Percentiles rank a stretch among this genome's conserved stretches.
Evolutionary conservation across 2,329 filamentous ascomycete species (phyloP).

Genomic region (Cadophora sp.): DNA sequence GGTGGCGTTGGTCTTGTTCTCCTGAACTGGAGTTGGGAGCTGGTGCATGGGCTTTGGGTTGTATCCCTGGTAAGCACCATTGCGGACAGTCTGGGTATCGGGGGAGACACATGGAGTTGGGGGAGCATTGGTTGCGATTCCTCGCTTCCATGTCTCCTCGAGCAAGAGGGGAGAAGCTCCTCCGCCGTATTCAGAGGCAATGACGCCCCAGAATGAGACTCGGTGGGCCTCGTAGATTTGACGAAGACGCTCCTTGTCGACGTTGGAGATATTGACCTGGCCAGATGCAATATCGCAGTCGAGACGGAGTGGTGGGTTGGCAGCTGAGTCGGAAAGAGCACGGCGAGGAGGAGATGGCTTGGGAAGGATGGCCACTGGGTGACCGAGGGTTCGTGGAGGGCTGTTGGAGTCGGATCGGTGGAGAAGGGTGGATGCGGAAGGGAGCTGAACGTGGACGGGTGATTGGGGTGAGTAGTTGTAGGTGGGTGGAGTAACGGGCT

Average conservation of each 20-base stretch:
- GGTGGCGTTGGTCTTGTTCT: slow-evolving; percentile 49
- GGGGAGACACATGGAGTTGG: slow-evolving; percentile 46
- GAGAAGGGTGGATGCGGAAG: slow-evolving; percentile 54
- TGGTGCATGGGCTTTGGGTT: slow-evolving; percentile 57
- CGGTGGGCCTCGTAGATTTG: slow-evolving; percentile 75
- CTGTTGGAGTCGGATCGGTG: slow-evolving; percentile 59
- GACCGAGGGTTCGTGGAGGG: slow-evolving; percentile 51
- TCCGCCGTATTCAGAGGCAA: slow-evolving; percentile 75
- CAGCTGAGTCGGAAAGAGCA: slow-evolving; percentile 51
- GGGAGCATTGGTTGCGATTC: slow-evolving; percentile 46
- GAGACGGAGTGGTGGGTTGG: slow-evolving; percentile 57
- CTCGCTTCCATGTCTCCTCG: slow-evolving; percentile 69
- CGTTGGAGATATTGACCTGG: slow-evolving; percentile 48
- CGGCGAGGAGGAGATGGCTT: slow-evolving; percentile 62
- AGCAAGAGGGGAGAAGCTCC: slow-evolving; percentile 67
- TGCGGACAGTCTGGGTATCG: slow-evolving; percentile 36
- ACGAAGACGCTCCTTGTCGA: slow-evolving; percentile 69
- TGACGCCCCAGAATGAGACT: slow-evolving; percentile 73
- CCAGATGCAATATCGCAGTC: slow-evolving; percentile 60
- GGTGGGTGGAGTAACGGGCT: slow-evolving; percentile 44
- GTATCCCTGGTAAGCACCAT: slow-evolving; percentile 35
- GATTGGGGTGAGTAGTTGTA: slow-evolving; percentile 48
- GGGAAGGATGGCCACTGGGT: slow-evolving; percentile 68
- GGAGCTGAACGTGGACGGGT: slow-evolving; percentile 47
- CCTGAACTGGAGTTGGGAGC: slow-evolving; percentile 56